These are phyloP conservation scores for Globisporangium nodosum DNA, from an alignment of 352 stramenopile genomes.

Conservation along the genomic window DNA sequence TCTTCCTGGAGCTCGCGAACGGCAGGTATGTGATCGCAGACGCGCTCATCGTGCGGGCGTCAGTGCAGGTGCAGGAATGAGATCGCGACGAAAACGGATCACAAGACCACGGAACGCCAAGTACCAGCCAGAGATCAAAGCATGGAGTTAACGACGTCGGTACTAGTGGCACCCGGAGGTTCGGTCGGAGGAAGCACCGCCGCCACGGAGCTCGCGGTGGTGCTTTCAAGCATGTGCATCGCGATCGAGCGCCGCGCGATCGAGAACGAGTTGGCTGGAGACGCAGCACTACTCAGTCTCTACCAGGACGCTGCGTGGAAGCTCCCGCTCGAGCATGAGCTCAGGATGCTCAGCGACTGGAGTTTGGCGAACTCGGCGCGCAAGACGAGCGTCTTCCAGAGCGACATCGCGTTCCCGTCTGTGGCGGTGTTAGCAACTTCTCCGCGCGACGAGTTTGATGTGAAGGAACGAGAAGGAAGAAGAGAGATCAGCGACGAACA, in stretches of 20 bases:
- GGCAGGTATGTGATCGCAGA: constrained; percentile 9
- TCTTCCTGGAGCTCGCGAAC: constrained; percentile 4
- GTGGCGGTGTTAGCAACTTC: neutral
- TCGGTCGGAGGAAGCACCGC: neutral
- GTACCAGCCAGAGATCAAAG: too few relatives aligned
- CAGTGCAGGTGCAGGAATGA: too few relatives aligned
- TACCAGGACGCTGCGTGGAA: constrained; percentile 4
- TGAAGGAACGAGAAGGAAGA: too few relatives aligned
- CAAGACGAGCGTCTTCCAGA: neutral
- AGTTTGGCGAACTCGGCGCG: constrained; percentile 7
- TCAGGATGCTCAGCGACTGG: constrained; percentile 4
- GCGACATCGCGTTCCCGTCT: constrained; percentile 1
- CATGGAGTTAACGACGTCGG: neutral
- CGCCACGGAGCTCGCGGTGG: neutral
- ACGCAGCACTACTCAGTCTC: neutral
- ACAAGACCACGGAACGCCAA: too few relatives aligned
- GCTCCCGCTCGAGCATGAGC: constrained; percentile 6
- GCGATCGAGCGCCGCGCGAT: neutral
- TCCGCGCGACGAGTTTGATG: neutral
- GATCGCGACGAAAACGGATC: too few relatives aligned
- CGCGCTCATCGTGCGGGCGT: neutral
- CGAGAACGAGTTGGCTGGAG: neutral
- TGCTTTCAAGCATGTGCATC: constrained; percentile 11
- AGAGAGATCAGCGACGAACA: too few relatives aligned
- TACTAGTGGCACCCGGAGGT: neutral